Percentiles rank a stretch among this genome's conserved stretches.
phyloP scores from a whole-genome alignment of 2,329 filamentous ascomycete genomes.

The Neopestalotiopsis sp. region DNA sequence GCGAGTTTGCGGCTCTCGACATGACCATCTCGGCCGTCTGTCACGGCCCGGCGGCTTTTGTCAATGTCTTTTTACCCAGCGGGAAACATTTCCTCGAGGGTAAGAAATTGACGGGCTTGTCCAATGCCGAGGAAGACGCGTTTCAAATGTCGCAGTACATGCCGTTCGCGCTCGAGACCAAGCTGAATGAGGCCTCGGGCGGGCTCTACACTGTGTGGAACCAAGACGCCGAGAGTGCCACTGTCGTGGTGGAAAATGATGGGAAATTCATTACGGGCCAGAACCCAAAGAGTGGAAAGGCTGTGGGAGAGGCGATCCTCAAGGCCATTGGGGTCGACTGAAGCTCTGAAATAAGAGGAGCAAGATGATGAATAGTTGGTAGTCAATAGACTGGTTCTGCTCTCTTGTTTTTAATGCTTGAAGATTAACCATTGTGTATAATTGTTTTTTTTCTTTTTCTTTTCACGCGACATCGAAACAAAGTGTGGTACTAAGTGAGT shows the following conservation, averaged over 20 bases:
- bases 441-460: too few relatives aligned
- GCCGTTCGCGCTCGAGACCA: slow-evolving; percentile 67
- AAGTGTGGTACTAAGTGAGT: too few relatives aligned
- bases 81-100: slow-evolving; percentile 61
- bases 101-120: slow-evolving; percentile 64
- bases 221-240: slow-evolving; percentile 38
- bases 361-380: too few relatives aligned
- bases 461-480: too few relatives aligned
- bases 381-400: too few relatives aligned
- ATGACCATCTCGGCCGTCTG: slow-evolving; percentile 72
- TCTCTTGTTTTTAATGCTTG: too few relatives aligned
- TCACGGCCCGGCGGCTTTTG: slow-evolving; percentile 69
- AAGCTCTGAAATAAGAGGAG: too few relatives aligned
- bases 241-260: slow-evolving; percentile 50
- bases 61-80: slow-evolving; percentile 57
- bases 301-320: slow-evolving; percentile 54
- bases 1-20: slow-evolving; percentile 63
- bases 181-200: slow-evolving; percentile 51
- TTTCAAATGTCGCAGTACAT: slow-evolving; percentile 45
- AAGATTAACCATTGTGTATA: too few relatives aligned
- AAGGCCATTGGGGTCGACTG: slow-evolving; percentile 43
- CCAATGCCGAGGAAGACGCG: slow-evolving; percentile 58
- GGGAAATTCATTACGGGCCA: slow-evolving; percentile 62
- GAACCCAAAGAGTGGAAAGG: slow-evolving; percentile 59
- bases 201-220: slow-evolving; percentile 61